Evolutionary conservation across 2,329 filamentous ascomycete species (phyloP), one percentile per base, ranked within the genome.

Genomic region (Ceratocystis ficicola): DNA sequence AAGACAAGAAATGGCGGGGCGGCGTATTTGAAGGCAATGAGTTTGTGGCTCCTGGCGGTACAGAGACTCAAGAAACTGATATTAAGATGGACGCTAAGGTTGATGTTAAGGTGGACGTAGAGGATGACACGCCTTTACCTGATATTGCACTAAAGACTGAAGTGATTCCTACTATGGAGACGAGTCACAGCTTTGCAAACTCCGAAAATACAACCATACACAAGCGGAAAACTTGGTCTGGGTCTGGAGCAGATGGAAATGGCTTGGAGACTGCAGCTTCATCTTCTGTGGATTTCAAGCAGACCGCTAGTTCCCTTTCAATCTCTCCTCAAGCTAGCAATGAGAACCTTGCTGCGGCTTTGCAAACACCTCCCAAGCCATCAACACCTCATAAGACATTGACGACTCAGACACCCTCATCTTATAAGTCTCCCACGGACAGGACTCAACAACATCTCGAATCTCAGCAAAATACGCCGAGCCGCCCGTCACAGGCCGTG

Each of bases 1-100:
- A 86, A 66, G 79, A 83, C 66, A 90, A 96, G 73, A 77, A 79
- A 22, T 91, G 90, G 80, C 83, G 94, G 70, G 94, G 93, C 10
- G 94, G 94, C 0, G 88, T 97, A 22, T 99, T 85, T 72, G 79
- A 82, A 41, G 79, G 80, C 32, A 83, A 85, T 60, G 77, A 81
- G 68, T 76, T 75, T 1, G 77, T 80, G 1, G 74, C 20, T 41
- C 6, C 7, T 12, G 63, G 64, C 20, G 44, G 48, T 10, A 55
- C 20, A 52, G 36, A 28, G 7, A 30, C 25, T 1, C 8, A 17
- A n/a, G 55, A 59, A 32, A 8, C 30, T n/a, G 28, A 59, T 1
- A 20, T 36, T 20, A 48, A 20, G 44, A 5, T 7, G 8, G 62
- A 30, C 5, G 5, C 6, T 22, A 50, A 59, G 17, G 15, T 17